Percentiles rank a stretch among this genome's conserved stretches.
These are phyloP conservation scores for Verticillium longisporum DNA, from an alignment of 2,329 filamentous ascomycete genomes.

Conservation along the genomic window DNA sequence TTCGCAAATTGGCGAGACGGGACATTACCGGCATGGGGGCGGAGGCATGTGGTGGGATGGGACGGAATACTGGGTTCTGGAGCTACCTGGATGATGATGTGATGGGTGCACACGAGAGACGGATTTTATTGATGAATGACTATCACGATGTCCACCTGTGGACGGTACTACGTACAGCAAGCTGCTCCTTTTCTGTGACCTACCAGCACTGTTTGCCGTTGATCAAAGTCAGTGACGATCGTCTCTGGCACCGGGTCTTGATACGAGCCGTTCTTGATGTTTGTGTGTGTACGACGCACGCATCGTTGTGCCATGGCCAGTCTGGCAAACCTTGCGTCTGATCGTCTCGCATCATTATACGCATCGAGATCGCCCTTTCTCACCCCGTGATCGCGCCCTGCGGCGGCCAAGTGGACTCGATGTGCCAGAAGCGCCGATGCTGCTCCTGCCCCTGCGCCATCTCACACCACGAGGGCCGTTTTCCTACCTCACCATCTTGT, in stretches of 20 bases:
- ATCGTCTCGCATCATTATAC: neutral
- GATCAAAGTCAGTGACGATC: neutral
- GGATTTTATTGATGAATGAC: neutral
- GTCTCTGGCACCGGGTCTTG: too few species aligned
- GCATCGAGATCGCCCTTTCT: neutral
- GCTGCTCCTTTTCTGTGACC: neutral
- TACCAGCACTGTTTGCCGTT: neutral
- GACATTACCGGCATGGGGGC: neutral
- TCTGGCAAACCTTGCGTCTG: neutral
- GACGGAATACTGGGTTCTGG: neutral
- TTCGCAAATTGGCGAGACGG: neutral
- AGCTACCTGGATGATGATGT: neutral
- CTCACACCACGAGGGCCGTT: neutral
- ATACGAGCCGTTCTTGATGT: too few species aligned
- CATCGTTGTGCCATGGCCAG: neutral
- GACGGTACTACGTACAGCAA: neutral
- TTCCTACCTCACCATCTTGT: neutral
- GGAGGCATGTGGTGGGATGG: neutral
- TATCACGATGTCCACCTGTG: neutral
- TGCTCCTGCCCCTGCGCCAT: neutral
- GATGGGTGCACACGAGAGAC: neutral
- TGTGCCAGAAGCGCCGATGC: neutral
- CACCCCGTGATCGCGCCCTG: neutral
- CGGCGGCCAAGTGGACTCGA: neutral
- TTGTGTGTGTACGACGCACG: too few species aligned